phyloP scores from a whole-genome alignment of 768 basidiomycete species.

The Lactarius hatsudake region DNA sequence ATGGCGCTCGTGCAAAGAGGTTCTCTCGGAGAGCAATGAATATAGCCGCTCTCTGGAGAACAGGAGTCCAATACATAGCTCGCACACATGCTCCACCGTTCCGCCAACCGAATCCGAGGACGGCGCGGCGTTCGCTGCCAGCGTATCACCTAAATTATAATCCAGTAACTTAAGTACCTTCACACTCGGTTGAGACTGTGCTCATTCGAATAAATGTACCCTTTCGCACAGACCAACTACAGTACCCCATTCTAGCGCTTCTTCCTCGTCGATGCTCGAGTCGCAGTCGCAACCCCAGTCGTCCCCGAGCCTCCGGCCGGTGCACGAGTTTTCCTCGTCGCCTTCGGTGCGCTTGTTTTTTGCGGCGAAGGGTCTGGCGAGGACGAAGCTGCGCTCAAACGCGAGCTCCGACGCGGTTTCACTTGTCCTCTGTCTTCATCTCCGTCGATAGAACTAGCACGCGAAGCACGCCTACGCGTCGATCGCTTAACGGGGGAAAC shows the following conservation, averaged over 20 bases:
- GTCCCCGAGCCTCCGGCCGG: constrained; percentile 24
- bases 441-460: constrained; percentile 12
- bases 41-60: not conserved
- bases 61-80: not conserved
- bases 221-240: not conserved
- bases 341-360: constrained; percentile 19
- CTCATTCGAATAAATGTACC: not conserved
- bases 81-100: not conserved
- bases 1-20: not conserved
- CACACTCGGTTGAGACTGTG: not conserved
- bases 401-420: constrained; percentile 26
- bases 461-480: constrained; percentile 14
- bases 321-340: constrained; percentile 14
- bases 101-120: too few species aligned
- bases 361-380: constrained; percentile 25
- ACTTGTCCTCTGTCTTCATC: constrained; percentile 12
- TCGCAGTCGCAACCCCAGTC: constrained; percentile 23
- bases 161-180: not conserved
- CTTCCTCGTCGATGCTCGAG: constrained; percentile 20
- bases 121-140: not conserved
- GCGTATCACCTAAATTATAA: not conserved
- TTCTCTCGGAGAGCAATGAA: too few species aligned
- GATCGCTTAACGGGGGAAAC: constrained; percentile 24
- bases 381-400: constrained; percentile 26
- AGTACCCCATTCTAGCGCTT: constrained; percentile 7